Evolutionary conservation across 805 yeast genomes (phyloP).

Genomic region (Komagataella ulmi): DNA sequence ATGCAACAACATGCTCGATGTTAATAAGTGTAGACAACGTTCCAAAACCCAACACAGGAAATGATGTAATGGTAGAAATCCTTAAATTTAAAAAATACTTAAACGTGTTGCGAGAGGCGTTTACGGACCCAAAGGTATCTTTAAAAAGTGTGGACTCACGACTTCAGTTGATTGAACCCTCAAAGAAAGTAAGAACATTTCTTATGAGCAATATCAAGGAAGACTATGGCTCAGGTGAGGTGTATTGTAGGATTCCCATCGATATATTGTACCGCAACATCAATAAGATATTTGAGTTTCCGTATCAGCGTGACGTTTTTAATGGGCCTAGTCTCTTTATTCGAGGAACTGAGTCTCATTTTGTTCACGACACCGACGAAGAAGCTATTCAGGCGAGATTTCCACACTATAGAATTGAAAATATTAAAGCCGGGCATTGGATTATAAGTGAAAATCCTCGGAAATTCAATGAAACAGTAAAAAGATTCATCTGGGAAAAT

Average conservation of each 20-base stretch:
- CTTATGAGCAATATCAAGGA: conserved; percentile 51
- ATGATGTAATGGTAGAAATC: neutral
- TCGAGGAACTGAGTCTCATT: conserved; percentile 54
- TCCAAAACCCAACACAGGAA: conserved; percentile 42
- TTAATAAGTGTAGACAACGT: conserved; percentile 73
- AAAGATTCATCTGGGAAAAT: conserved; percentile 26
- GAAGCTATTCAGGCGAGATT: conserved; percentile 21
- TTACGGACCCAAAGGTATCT: conserved; percentile 2
- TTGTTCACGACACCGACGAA: conserved; percentile 12
- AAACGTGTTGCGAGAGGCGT: conserved; percentile 9
- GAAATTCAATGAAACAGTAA: conserved; percentile 50
- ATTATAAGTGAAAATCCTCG: conserved; percentile 71
- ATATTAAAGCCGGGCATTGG: conserved; percentile 85
- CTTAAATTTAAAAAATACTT: conserved; percentile 16
- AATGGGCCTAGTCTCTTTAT: conserved; percentile 64
- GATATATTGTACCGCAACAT: conserved; percentile 49
- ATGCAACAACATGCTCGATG: conserved; percentile 45
- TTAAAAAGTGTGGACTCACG: conserved; percentile 49
- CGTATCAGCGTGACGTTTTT: conserved; percentile 31
- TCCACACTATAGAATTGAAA: conserved; percentile 55
- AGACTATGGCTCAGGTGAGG: conserved; percentile 10
- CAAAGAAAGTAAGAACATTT: conserved; percentile 52
- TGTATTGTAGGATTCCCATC: conserved; percentile 50
- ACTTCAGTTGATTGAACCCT: conserved; percentile 48
- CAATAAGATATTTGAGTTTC: conserved; percentile 48